Base-by-base conservation (phyloP, 768 basidiomycete species). In the Tylopilus balloui region DNA sequence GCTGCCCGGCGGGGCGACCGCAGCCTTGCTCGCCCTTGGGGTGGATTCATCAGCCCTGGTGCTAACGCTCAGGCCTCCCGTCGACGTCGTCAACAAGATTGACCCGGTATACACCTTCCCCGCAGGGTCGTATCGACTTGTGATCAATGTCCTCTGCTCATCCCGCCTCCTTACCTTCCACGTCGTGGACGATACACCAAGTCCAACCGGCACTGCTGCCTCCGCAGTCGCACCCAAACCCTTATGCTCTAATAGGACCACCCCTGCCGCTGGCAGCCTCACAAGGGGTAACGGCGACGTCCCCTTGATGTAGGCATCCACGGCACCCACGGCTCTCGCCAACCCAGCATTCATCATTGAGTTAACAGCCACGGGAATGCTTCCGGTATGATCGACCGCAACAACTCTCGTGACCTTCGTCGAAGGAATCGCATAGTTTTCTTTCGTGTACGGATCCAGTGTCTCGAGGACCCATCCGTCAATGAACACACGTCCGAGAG, bases 391-490 rank as follows among this genome's bases (percentile, higher is more conserved):
- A 66, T 97, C 94, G 50, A 93, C 78, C 1, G 89, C 86, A 3
- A 88, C 81, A 34, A 95, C 73, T 48, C 89, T 77, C 37, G 88
- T 92, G 65, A 91, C 94, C 40, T 87, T 71, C 32, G 93, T 91
- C 4, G 92, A 96, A 1, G 94, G 96, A 38, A 98, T 95, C 12
- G 91, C 80, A 62, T 92, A 95, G 55, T 91, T 92, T 68, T 95
- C 92, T 52, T 84, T 85, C 20, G 91, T 87, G 57, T 97, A 97
- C 0, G 94, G 93, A 62, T 98, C 95, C 40, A 98, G 78, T 4
- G 95, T 97, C 72, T 99, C 93, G 59, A 96, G 69, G 27, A 95
- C 83, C 96, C 96, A 99, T 2, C 88, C 95, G 60, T 97, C 93
- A 6, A 99, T 71, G 55, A 88, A 84, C 28, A 92, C 73, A 13